Base-by-base conservation (phyloP, 371 early-diverging fungal genomes). In the Coemansia sp. region DNA sequence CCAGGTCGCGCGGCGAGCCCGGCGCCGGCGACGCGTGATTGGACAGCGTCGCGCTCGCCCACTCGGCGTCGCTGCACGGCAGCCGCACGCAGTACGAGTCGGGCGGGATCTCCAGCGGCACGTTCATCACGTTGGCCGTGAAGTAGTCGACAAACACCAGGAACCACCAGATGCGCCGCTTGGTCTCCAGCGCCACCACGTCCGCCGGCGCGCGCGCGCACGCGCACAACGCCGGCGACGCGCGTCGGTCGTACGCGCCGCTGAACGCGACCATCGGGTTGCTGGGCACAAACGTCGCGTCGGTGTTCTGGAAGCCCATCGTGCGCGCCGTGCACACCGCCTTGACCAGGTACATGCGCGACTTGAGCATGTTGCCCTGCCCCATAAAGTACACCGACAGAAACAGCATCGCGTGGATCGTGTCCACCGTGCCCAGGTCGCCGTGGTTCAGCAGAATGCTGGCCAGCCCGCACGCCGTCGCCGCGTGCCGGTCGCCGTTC, bases 71-170 rank as follows among this genome's bases (percentile, higher is more conserved):
- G 45, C 76, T 75, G 63, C 76, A 75, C 43, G 76, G 76, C 53
- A 75, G 57, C 5, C 76, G 70, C 59, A 75, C 76, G 57, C 76
- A 75, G 50, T 70, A 75, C 12, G 76, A 75, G 45, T 75, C 76
- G 4, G 71, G 66, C 60, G 76, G 66, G 20, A 75, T 69, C 60
- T 75, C 75, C 43, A 75, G 50, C 26, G 75, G 75, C 54, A 75
- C 70, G 30, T 75, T 66, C 75, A 75, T 75, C n/a, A 75, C 75
- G 40, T 69, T 75, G 43, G 75, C 75, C 2, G 75, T 75, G n/a
- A 75, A 69, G 55, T 75, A 75, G 60, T 75, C 75, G 31, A 75
- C 71, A 54, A 66, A 75, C 5, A 75, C 71, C 34, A 75, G 57
- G 57, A 69, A 75, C 75, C 75, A 75, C 75, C 75, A 75, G 57